Evolutionary conservation across 2,329 filamentous ascomycete species (phyloP), one percentile per base, ranked within the genome.

Genomic region (Epichloe festucae): DNA sequence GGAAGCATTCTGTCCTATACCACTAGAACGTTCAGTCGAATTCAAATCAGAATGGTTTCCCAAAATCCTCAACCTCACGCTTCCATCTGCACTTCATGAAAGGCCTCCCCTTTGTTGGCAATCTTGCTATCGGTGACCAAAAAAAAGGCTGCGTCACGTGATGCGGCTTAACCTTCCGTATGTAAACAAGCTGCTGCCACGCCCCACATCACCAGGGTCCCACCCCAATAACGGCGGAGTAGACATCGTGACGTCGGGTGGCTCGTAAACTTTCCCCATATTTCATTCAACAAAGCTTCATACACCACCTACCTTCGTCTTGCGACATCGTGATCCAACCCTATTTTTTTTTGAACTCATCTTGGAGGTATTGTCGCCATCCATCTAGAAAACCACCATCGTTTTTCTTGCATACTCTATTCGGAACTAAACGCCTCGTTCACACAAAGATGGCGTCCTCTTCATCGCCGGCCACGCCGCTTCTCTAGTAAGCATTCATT

Each of bases 401-500:
- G 3, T 27, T 12, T 43, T 12, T 12, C 14, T 19, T 43, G 5
- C 12, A 15, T 5, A 43, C 17, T 21, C 17, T 19, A 27, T 3
- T n/a, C 7, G 15, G 17, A 10, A 43, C 48, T 10, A 4, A 10
- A 39, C 39, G 14, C 5, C 7, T 21, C 36, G 21, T 5, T 35
- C 19, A 17, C n/a, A 27, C n/a, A 44, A 50, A 48, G n/a, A 87
- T 87, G 84, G 82, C 84, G 54, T 87, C 84, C 54, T 86, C 83
- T 53, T 87, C 84, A 48, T 77, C 77, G 58, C 72, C 78, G 35
- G 73, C 77, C 56, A 86, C 81, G 59, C 84, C 82, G 52, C 74
- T 88, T 56, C 81, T 88, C 65, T 89, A 88, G 85, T 88, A 74
- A 63, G 44, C 35, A 52, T 38, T 38, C 17, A 36, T 44, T 35